Conservation (phyloP, 495 filamentous ascomycete genomes). For the Podospora appendiculata region DNA sequence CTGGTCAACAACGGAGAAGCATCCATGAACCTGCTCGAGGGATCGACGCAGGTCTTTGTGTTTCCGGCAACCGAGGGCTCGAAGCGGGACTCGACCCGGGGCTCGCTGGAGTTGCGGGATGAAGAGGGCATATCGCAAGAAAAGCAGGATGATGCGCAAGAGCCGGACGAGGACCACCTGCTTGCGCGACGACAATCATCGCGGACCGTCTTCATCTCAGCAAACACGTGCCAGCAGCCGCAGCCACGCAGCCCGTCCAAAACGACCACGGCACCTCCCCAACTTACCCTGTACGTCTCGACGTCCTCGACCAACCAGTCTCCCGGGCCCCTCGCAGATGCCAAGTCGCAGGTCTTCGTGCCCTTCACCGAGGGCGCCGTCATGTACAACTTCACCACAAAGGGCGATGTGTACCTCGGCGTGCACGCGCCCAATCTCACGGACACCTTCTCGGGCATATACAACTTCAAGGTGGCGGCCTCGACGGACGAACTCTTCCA, state of each 20-base stretch:
- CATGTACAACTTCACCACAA: constrained; percentile 43
- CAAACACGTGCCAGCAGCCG: constrained; percentile 76
- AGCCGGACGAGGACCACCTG: constrained; percentile 3
- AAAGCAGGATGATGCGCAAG: constrained; percentile 6
- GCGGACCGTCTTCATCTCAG: constrained; percentile 62
- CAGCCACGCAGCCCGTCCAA: constrained; percentile 31
- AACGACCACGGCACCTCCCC: constrained; percentile 45
- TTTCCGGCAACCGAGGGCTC: constrained; percentile 16
- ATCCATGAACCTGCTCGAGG: constrained; percentile 46
- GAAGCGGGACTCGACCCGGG: constrained; percentile 3
- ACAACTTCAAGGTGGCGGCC: constrained; percentile 73
- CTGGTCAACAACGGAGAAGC: constrained; percentile 59
- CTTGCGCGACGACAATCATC: constrained; percentile 20
- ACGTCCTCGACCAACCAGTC: constrained; percentile 51
- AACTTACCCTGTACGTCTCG: constrained; percentile 74
- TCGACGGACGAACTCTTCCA: constrained; percentile 73
- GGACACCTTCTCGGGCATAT: constrained; percentile 47
- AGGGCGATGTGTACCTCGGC: constrained; percentile 62
- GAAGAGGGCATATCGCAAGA: constrained; percentile 3
- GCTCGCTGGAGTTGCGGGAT: constrained; percentile 13
- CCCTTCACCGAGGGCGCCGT: constrained; percentile 52
- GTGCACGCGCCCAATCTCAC: constrained; percentile 60
- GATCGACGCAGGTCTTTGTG: constrained; percentile 37
- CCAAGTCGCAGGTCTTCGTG: constrained; percentile 33
- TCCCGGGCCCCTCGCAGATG: constrained; percentile 54